Base-by-base conservation (phyloP, 352 stramenopile genomes). In the Pythium aristosporum region DNA sequence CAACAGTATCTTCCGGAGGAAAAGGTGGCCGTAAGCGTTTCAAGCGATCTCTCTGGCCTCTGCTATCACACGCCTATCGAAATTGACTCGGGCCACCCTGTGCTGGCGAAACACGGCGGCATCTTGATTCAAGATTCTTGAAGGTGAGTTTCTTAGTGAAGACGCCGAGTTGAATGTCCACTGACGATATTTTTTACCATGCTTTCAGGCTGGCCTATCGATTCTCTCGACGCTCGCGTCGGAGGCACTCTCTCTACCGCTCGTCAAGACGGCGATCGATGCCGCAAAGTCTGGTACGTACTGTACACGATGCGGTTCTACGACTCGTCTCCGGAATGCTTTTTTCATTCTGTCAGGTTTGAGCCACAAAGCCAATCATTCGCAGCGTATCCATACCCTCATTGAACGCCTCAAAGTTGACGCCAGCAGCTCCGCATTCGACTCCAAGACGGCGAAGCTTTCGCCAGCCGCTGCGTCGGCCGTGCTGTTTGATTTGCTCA, bases 401-500 rank as follows among this genome's bases (percentile, higher is more conserved):
- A 63, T 63, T 28, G 62, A 63, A 16, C 44, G 46, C 15, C 52
- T 68, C 2, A 16, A 54, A n/a, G 23, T 63, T 2, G 20, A 23
- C 8, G 2, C 1, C 21, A n/a, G 16, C 44, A 30, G 6, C 3
- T 1, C 34, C 1, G 15, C 32, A 8, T 51, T 36, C 46, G 42
- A 57, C 20, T 43, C 43, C 13, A n/a, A 28, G 16, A 50, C 32
- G 25, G 43, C 32, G 18, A 36, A 3, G 34, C 44, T 68, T 5
- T 46, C 61, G 3, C 46, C 61, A 6, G 36, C 16, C 18, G 46
- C 1, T 0, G 20, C 61, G 0, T 50, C 20, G 0, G 11, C 5
- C 2, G 1, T 68, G 4, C 54, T 68, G 12, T 44, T 47, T 6
- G 61, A 68, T 15, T 48, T 68, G 23, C 53, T 68, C 8, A 68